These are phyloP conservation scores for Flaveria robusta DNA, from an alignment of 129 eudicot species.

Conservation along the genomic window DNA sequence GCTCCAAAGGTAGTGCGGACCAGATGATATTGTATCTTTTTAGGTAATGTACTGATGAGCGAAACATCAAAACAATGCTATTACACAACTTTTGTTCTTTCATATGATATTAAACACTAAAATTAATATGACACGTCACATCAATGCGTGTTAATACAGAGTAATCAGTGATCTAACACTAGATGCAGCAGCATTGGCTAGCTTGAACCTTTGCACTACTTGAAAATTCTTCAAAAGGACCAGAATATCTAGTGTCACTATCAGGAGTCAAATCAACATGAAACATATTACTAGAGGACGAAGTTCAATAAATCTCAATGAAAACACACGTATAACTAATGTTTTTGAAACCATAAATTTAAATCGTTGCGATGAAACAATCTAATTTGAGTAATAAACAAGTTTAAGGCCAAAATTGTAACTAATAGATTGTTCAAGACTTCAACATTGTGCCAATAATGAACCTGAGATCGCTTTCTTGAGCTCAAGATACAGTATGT, in stretches of 20 bases:
- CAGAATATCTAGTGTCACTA: not conserved
- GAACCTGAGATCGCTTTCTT: not conserved
- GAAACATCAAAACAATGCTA: too few species aligned
- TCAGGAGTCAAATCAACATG: too few species aligned
- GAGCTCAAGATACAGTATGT: constrained; percentile 2
- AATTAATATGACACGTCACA: not conserved
- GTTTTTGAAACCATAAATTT: not conserved
- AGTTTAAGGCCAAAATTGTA: not conserved
- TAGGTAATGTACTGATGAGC: not conserved
- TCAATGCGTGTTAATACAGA: too few species aligned
- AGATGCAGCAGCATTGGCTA: not conserved
- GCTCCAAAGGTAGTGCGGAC: too few species aligned
- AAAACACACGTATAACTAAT: not conserved
- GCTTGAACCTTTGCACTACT: not conserved
- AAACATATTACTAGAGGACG: too few species aligned
- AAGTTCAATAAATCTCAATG: not conserved
- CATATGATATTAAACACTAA: not conserved
- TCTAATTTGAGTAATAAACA: not conserved
- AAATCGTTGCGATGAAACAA: not conserved
- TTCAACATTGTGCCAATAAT: not conserved
- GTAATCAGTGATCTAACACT: too few species aligned
- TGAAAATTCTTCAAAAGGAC: not conserved
- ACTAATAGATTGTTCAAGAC: not conserved
- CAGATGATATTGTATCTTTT: too few species aligned
- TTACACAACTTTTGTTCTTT: too few species aligned